A percentile compares a stretch with the other conserved stretches of the same genome.
Evolutionary conservation across 148 eudicot genomes (phyloP).

Genomic region (Selenicereus undatus): DNA sequence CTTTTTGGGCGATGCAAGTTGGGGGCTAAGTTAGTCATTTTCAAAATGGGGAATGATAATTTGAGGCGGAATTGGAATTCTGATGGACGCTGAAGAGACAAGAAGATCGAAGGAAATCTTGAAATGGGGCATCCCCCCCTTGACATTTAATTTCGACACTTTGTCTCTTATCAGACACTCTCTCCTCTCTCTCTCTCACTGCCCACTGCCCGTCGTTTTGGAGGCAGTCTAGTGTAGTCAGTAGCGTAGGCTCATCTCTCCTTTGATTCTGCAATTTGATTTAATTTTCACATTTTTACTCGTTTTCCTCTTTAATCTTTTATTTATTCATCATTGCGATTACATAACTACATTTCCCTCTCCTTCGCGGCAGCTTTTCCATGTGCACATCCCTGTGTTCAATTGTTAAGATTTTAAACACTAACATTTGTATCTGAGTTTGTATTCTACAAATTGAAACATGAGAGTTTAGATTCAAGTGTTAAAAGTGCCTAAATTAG

Average conservation of each 20-base stretch:
- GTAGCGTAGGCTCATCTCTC: neutral
- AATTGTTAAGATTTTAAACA: too few relatives aligned
- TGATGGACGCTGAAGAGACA: constrained; percentile 49
- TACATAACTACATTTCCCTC: too few relatives aligned
- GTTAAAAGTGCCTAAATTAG: too few relatives aligned
- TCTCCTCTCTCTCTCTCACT: neutral
- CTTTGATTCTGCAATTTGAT: neutral
- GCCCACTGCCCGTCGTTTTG: constrained; percentile 43
- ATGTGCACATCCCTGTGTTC: too few relatives aligned
- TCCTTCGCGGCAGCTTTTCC: too few relatives aligned
- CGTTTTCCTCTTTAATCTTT: neutral
- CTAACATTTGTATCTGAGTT: too few relatives aligned
- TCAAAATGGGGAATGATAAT: constrained; percentile 5
- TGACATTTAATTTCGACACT: constrained; percentile 21
- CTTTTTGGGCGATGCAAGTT: neutral
- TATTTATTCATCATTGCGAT: too few relatives aligned
- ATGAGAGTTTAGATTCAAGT: too few relatives aligned
- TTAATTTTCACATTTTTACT: neutral
- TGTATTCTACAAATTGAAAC: too few relatives aligned
- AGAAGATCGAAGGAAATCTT: constrained; percentile 51
- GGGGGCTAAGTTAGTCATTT: constrained; percentile 39
- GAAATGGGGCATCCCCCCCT: constrained; percentile 35
- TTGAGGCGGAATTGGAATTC: neutral
- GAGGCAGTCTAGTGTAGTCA: neutral
- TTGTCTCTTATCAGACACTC: constrained; percentile 28